A percentile compares a stretch with the other conserved stretches of the same genome.
These are phyloP conservation scores for Orobanche coerulescens DNA, from an alignment of 257 asterid genomes.

Conservation along the genomic window DNA sequence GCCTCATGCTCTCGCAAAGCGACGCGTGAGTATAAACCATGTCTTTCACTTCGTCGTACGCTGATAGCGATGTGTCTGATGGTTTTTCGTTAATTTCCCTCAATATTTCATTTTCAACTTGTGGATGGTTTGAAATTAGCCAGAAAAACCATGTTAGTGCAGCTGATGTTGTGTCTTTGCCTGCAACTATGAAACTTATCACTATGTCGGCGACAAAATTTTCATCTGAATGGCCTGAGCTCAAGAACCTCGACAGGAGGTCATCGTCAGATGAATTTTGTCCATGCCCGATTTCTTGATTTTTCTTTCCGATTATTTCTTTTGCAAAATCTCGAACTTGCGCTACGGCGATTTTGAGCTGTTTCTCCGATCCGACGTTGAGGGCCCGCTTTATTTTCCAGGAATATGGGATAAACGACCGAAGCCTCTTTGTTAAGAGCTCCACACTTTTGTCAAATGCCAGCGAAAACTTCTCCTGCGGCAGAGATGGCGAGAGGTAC, in stretches of 20 bases:
- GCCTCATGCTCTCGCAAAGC: constrained; percentile 44
- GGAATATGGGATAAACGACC: constrained; percentile 6
- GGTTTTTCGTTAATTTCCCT: constrained; percentile 24
- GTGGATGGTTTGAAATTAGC: constrained; percentile 26
- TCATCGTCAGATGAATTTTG: constrained; percentile 31
- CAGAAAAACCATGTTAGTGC: constrained; percentile 46
- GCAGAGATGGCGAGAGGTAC: constrained; percentile 29
- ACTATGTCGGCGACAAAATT: constrained; percentile 33
- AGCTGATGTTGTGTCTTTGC: constrained; percentile 40
- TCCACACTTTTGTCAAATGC: constrained; percentile 32
- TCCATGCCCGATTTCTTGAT: constrained; percentile 5
- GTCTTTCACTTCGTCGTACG: constrained; percentile 41
- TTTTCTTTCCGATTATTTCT: constrained; percentile 24
- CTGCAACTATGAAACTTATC: constrained; percentile 40
- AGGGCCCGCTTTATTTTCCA: constrained; percentile 32
- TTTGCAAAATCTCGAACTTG: constrained; percentile 30
- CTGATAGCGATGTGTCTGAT: constrained; percentile 14
- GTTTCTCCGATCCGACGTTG: constrained; percentile 31
- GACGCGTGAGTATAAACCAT: constrained; percentile 47
- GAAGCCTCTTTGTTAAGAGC: constrained; percentile 23
- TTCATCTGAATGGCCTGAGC: constrained; percentile 35
- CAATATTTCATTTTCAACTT: constrained; percentile 30
- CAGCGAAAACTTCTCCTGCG: constrained; percentile 24
- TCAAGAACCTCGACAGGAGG: constrained; percentile 36
- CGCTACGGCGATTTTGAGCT: constrained; percentile 18